Evolutionary conservation across 345 rosid species (phyloP).

Genomic region (Brassica nigra): DNA sequence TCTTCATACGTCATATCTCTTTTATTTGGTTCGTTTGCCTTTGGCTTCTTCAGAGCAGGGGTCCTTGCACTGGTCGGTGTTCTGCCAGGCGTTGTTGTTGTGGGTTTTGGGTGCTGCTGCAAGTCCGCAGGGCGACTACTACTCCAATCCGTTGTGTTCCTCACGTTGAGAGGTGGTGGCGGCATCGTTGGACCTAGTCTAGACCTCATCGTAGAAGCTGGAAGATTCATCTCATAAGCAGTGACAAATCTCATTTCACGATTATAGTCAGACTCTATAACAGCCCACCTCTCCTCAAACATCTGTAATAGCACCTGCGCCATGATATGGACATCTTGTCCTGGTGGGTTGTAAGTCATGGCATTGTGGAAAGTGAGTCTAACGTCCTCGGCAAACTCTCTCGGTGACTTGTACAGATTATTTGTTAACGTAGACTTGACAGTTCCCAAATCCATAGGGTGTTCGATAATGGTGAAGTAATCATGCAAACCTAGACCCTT

Average conservation of each 20-base stretch:
- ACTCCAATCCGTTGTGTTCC: slow-evolving; percentile 69
- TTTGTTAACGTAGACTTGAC: slow-evolving; percentile 68
- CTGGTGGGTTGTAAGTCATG: slow-evolving; percentile 90
- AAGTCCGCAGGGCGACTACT: slow-evolving; percentile 52
- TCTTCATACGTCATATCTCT: slow-evolving; percentile 98
- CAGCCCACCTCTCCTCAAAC: slow-evolving; percentile 90
- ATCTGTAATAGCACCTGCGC: slow-evolving; percentile 66
- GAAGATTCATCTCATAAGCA: slow-evolving; percentile 59
- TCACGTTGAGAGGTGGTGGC: slow-evolving; percentile 71
- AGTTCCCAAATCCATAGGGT: slow-evolving; percentile 98
- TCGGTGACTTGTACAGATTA: slow-evolving; percentile 86
- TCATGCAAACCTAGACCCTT: slow-evolving; percentile 79
- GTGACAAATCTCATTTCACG: slow-evolving; percentile 62
- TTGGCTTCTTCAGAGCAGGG: slow-evolving; percentile 90
- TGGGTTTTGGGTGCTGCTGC: slow-evolving; percentile 43
- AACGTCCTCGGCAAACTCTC: slow-evolving; percentile 96
- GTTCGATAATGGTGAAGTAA: slow-evolving; percentile 73
- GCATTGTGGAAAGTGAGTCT: slow-evolving; percentile 97
- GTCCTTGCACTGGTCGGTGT: slow-evolving; percentile 65
- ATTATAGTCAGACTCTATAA: slow-evolving; percentile 76
- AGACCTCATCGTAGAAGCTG: slow-evolving; percentile 56
- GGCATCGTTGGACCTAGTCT: slow-evolving; percentile 61
- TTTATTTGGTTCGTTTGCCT: slow-evolving; percentile 92
- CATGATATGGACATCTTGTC: slow-evolving; percentile 97
- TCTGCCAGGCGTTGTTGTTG: slow-evolving; percentile 51